Evolutionary conservation across 2,329 filamentous ascomycete species (phyloP).

Genomic region (Colletotrichum siamense): DNA sequence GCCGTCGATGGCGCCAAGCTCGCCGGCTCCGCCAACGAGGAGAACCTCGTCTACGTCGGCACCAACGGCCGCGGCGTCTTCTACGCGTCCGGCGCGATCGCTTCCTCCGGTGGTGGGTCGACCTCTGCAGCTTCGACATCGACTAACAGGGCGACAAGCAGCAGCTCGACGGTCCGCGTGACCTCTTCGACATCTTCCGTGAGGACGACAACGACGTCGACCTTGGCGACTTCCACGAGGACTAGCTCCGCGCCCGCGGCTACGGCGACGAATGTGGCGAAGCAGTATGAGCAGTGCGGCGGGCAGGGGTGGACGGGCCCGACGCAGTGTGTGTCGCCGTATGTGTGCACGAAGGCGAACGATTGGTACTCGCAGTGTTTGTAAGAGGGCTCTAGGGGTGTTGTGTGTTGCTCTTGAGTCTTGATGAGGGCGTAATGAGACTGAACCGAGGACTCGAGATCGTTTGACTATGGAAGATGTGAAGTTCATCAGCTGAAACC

Average conservation of each 20-base stretch:
- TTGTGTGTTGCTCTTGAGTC: not conserved
- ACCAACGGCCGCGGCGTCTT: slow-evolving; percentile 56
- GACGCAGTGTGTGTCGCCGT: slow-evolving; percentile 46
- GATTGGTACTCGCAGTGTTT: slow-evolving; percentile 48
- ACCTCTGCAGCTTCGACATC: not conserved
- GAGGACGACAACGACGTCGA: not conserved
- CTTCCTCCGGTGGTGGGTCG: slow-evolving; percentile 4
- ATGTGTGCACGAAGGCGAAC: slow-evolving; percentile 39
- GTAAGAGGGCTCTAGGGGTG: slow-evolving; percentile 22
- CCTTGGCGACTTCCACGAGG: not conserved
- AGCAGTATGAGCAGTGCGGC: slow-evolving; percentile 43
- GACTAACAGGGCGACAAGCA: not conserved
- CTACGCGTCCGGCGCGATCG: slow-evolving; percentile 25
- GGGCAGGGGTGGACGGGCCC: slow-evolving; percentile 41
- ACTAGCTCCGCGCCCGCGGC: slow-evolving; percentile 9
- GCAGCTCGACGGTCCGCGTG: not conserved
- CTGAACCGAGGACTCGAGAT: not conserved
- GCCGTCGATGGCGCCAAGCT: slow-evolving; percentile 43
- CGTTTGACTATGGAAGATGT: not conserved
- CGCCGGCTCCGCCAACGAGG: slow-evolving; percentile 50
- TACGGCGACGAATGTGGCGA: slow-evolving; percentile 13
- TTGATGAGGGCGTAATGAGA: not conserved
- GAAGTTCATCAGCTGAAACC: not conserved
- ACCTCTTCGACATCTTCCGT: not conserved
- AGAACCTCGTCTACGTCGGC: slow-evolving; percentile 53